These are phyloP conservation scores for Dioscorea cayenensis DNA, from an alignment of 116 monocot genomes.

Conservation along the genomic window DNA sequence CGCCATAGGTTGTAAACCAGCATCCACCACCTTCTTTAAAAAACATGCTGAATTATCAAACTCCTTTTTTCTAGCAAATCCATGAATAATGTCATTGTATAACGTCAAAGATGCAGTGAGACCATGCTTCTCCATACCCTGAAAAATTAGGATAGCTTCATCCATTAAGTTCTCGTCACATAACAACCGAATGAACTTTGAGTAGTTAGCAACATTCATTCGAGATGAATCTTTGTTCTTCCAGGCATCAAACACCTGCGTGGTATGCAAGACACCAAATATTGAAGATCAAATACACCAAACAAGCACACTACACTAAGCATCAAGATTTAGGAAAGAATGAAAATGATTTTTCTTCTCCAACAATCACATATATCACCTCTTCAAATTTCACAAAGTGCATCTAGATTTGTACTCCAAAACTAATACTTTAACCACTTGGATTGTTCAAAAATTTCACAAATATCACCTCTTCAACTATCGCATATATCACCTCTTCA, in stretches of 20 bases:
- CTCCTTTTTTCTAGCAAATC: constrained; percentile 43
- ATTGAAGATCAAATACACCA: too few species aligned
- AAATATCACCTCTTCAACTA: too few species aligned
- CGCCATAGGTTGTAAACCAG: constrained; percentile 27
- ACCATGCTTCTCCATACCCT: constrained; percentile 42
- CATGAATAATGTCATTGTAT: constrained; percentile 55
- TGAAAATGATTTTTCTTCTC: too few species aligned
- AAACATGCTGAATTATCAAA: constrained; percentile 30
- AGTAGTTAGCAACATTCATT: constrained; percentile 35
- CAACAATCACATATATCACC: too few species aligned
- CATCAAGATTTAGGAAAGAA: too few species aligned
- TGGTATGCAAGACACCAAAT: too few species aligned
- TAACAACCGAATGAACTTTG: constrained; percentile 40
- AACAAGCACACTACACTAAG: too few species aligned
- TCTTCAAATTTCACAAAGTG: too few species aligned
- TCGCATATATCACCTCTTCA: too few species aligned
- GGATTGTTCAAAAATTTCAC: too few species aligned
- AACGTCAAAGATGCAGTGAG: constrained; percentile 26
- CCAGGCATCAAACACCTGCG: constrained; percentile 66
- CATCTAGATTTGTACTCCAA: too few species aligned
- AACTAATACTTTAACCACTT: too few species aligned
- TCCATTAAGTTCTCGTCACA: constrained; percentile 31
- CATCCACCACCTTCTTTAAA: constrained; percentile 42
- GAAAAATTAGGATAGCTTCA: constrained; percentile 28
- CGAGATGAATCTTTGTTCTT: constrained; percentile 34